Percentiles rank a stretch among this genome's conserved stretches.
Evolutionary conservation across 805 yeast genomes (phyloP).

Genomic region (Dipodascopsis uninucleata): DNA sequence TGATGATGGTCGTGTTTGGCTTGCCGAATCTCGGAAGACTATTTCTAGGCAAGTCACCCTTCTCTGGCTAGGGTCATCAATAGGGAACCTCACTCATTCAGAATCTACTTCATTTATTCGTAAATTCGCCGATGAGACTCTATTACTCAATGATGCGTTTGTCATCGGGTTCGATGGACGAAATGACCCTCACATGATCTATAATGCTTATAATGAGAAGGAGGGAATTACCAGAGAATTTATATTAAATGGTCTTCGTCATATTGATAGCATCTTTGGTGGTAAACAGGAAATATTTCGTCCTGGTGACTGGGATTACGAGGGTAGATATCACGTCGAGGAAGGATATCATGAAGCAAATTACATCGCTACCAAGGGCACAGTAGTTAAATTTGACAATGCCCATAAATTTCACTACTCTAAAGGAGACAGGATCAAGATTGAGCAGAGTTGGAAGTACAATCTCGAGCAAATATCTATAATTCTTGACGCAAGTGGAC

Average conservation of each 20-base stretch:
- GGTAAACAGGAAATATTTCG: constrained; percentile 9
- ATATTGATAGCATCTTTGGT: constrained; percentile 18
- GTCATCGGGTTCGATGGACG: constrained; percentile 28
- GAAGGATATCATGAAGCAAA: constrained; percentile 28
- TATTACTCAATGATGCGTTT: constrained; percentile 17
- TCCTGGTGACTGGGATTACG: constrained; percentile 21
- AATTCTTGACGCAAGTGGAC: constrained; percentile 14
- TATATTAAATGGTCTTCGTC: constrained; percentile 26
- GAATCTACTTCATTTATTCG: constrained; percentile 21
- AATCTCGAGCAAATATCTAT: constrained; percentile 10
- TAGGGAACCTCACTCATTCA: constrained; percentile 26
- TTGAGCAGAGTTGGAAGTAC: constrained; percentile 29
- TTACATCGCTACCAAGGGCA: constrained; percentile 11
- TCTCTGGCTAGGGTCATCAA: constrained; percentile 29
- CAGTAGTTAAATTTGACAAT: constrained; percentile 1
- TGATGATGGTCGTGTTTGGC: constrained; percentile 25
- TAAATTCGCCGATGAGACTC: constrained; percentile 9
- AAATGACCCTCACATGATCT: constrained; percentile 20
- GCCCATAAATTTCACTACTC: no score
- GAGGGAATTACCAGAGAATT: constrained; percentile 22
- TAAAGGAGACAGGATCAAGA: constrained; percentile 13
- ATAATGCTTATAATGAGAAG: constrained; percentile 27
- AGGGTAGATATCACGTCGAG: constrained; percentile 21
- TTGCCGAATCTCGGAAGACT: constrained; percentile 5
- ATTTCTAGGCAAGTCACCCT: constrained; percentile 11